A percentile compares a stretch with the other conserved stretches of the same genome.
Evolutionary conservation across 441 rosid species (phyloP).

Genomic region (Populus hybrid): DNA sequence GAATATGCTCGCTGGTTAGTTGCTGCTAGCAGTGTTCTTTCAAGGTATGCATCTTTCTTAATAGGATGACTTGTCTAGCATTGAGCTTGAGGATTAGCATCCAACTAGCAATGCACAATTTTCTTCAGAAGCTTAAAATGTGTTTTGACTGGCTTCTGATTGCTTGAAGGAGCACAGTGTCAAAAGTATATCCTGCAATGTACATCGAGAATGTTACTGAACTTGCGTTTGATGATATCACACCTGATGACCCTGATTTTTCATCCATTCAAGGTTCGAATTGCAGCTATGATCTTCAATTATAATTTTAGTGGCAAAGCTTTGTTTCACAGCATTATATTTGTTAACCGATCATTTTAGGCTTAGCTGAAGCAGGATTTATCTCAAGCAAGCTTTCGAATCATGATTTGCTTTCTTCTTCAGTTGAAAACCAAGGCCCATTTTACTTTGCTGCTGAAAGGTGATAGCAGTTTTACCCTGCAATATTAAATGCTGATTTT

Average conservation of each 20-base stretch:
- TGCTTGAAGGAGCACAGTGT: slow-evolving; percentile 58
- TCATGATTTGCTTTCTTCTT: slow-evolving; percentile 46
- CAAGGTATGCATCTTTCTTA: slow-evolving; percentile 55
- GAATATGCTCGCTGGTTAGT: slow-evolving; percentile 97
- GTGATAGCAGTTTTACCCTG: slow-evolving; percentile 32
- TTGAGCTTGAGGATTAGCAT: slow-evolving; percentile 3
- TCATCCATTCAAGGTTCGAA: slow-evolving; percentile 83
- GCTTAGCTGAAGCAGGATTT: slow-evolving; percentile 97
- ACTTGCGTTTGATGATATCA: slow-evolving; percentile 88
- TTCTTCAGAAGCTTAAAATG: background rate
- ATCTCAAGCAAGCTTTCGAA: slow-evolving; percentile 89
- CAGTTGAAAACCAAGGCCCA: slow-evolving; percentile 37
- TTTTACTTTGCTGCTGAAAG: slow-evolving; percentile 72
- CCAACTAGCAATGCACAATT: slow-evolving; percentile 7
- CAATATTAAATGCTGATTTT: background rate
- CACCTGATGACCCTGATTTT: slow-evolving; percentile 86
- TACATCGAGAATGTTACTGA: slow-evolving; percentile 86
- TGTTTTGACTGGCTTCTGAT: slow-evolving; percentile 20
- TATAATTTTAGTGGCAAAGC: background rate
- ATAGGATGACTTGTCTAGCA: background rate
- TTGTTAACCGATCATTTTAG: slow-evolving; percentile 35
- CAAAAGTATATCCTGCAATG: slow-evolving; percentile 97
- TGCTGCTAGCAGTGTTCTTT: slow-evolving; percentile 72
- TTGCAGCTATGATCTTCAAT: slow-evolving; percentile 1
- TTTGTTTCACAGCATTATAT: slow-evolving; percentile 13